Percentiles rank a stretch among this genome's conserved stretches.
These are phyloP conservation scores for Eucommia ulmoides DNA, from an alignment of 257 asterid genomes.

Conservation along the genomic window DNA sequence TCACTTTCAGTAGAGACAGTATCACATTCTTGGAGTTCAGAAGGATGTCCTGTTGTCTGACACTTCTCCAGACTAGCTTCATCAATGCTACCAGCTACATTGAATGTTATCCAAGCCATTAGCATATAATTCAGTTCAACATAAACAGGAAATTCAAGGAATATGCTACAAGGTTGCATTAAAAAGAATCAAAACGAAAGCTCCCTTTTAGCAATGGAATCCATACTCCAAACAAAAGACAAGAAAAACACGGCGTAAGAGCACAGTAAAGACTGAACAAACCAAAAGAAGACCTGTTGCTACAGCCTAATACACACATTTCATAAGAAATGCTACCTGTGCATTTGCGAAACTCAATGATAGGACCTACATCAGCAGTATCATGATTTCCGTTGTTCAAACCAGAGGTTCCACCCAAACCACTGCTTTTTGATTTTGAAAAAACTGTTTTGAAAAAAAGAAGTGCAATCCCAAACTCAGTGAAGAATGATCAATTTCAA, in stretches of 20 bases:
- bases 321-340: not conserved
- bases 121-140: constrained; percentile 1
- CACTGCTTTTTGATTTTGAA: not conserved
- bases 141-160: constrained; percentile 5
- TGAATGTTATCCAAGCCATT: constrained; percentile 4
- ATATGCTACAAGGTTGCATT: no score
- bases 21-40: constrained; percentile 16
- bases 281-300: no score
- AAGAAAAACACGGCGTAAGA: no score
- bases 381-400: not conserved
- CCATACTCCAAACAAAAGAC: no score
- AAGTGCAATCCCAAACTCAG: not conserved
- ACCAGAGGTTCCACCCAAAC: not conserved
- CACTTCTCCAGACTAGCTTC: constrained; percentile 7
- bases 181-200: no score
- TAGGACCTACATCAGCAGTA: not conserved
- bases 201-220: no score
- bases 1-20: constrained; percentile 38
- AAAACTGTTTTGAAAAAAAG: not conserved
- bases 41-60: constrained; percentile 15
- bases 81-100: not conserved
- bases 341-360: constrained; percentile 2
- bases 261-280: no score
- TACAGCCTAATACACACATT: not conserved
- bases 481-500: not conserved